Evolutionary conservation across 352 stramenopile genomes (phyloP), one percentile per base, ranked within the genome.

Genomic region (Pythium apleroticum): DNA sequence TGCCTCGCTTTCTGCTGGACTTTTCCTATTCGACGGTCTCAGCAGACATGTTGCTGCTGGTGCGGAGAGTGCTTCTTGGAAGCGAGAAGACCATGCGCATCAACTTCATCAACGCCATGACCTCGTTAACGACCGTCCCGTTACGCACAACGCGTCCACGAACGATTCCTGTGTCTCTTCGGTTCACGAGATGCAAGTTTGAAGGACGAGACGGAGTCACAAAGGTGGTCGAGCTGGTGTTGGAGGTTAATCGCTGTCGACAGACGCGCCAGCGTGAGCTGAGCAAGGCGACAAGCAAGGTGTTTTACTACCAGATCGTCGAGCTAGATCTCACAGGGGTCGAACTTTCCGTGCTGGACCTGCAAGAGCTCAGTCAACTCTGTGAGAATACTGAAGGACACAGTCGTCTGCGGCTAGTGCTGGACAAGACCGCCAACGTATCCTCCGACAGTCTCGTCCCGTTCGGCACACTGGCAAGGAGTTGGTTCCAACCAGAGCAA

Each of bases 1-100:
- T 78, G 65, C 76, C 71, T 2, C 58, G 68, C 0, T 88, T 86
- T 24, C 15, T 76, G 14, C 53, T 88, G 14, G 66, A 82, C 20
- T 82, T 84, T 39, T 66, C 66, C 0, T 72, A 63, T 22, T 19
- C 69, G 10, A 56, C 72, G 24, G 37, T 88, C 10, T 73, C 73
- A 6, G 48, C 52, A 0, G 60, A 81, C 1, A 8, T 82, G 15
- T 20, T 88, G 24, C 52, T 37, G 28, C 57, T 84, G 11, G 64
- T 69, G 19, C 52, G 65, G 2, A 54, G 61, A 15, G 68, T 72
- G 15, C 50, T 81, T 15, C 54, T 67, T 24, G 74, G 54, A 5
- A 70, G 52, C n/a, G 37, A 52, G 10, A 66, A 68, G 46, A 57
- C 58, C 5, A 74, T 77, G 71, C 68, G 74, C 8, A 52, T 72